These are phyloP conservation scores for Nidula microcarpa DNA, from an alignment of 768 basidiomycete genomes.

Conservation along the genomic window DNA sequence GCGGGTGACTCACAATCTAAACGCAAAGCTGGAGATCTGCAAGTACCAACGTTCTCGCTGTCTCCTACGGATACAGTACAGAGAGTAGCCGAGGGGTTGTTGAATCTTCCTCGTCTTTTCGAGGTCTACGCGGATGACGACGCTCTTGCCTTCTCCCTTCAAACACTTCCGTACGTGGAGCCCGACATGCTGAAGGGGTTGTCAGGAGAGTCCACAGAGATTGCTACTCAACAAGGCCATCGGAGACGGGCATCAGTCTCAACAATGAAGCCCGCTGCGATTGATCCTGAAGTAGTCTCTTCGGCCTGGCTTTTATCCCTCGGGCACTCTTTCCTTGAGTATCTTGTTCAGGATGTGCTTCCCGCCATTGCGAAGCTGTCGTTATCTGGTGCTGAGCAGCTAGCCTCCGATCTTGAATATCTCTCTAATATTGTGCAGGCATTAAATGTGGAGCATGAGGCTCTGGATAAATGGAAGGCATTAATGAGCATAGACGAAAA, in stretches of 20 bases:
- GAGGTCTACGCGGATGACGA: slow-evolving; percentile 94
- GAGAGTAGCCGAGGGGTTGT: slow-evolving; percentile 87
- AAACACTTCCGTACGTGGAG: slow-evolving; percentile 74
- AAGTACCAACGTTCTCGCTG: slow-evolving; percentile 89
- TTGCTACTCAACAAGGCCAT: slow-evolving; percentile 25
- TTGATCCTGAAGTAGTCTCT: slow-evolving; percentile 78
- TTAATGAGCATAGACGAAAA: slow-evolving; percentile 61
- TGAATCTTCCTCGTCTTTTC: slow-evolving; percentile 90
- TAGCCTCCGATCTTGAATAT: slow-evolving; percentile 85
- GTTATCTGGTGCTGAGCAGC: slow-evolving; percentile 71
- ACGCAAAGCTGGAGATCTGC: slow-evolving; percentile 50
- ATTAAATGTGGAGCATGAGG: slow-evolving; percentile 82
- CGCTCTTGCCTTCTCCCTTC: slow-evolving; percentile 82
- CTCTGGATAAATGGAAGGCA: slow-evolving; percentile 77
- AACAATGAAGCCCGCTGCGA: slow-evolving; percentile 25
- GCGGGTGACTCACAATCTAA: slow-evolving; percentile 46
- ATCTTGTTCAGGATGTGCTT: slow-evolving; percentile 68
- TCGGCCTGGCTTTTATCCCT: slow-evolving; percentile 91
- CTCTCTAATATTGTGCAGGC: slow-evolving; percentile 87
- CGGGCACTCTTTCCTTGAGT: slow-evolving; percentile 72
- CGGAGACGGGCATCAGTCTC: slow-evolving; percentile 40
- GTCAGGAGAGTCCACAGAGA: slow-evolving; percentile 35
- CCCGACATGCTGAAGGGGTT: slow-evolving; percentile 46
- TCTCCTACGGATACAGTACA: slow-evolving; percentile 88
- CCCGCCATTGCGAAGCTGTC: slow-evolving; percentile 68